Evolutionary conservation across 176 grass and related monocot genomes (phyloP).

Genomic region (Oryza punctata): DNA sequence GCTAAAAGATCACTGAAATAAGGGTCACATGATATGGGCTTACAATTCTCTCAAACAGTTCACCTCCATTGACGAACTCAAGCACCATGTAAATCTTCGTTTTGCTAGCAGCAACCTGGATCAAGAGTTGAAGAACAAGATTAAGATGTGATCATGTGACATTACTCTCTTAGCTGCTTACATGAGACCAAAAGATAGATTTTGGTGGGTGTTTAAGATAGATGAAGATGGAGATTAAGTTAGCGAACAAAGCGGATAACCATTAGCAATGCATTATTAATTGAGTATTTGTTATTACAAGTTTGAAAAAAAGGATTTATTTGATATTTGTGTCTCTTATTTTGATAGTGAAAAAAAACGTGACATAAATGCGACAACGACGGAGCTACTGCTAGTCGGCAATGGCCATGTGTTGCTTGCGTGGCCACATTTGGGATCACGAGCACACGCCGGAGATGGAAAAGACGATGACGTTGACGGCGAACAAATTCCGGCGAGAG

Average conservation of each 20-base stretch:
- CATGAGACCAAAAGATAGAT: neutral
- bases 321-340: neutral
- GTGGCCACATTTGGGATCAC: neutral
- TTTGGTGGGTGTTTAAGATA: too few relatives aligned
- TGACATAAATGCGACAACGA: neutral
- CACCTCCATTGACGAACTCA: conserved; percentile 81
- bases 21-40: conserved; percentile 7
- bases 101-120: conserved; percentile 85
- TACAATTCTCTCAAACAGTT: conserved; percentile 86
- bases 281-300: too few relatives aligned
- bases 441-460: neutral
- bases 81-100: conserved; percentile 97
- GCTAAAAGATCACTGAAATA: neutral
- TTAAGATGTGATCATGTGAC: neutral
- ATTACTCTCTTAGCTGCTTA: neutral
- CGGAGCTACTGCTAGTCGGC: neutral
- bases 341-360: neutral
- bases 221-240: too few relatives aligned
- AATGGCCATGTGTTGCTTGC: neutral
- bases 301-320: too few relatives aligned
- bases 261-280: too few relatives aligned
- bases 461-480: neutral
- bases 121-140: neutral
- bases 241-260: too few relatives aligned
- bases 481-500: neutral